phyloP scores from a whole-genome alignment of 1,139 yeast genomes.

The Debaryomyces robertsiae region DNA sequence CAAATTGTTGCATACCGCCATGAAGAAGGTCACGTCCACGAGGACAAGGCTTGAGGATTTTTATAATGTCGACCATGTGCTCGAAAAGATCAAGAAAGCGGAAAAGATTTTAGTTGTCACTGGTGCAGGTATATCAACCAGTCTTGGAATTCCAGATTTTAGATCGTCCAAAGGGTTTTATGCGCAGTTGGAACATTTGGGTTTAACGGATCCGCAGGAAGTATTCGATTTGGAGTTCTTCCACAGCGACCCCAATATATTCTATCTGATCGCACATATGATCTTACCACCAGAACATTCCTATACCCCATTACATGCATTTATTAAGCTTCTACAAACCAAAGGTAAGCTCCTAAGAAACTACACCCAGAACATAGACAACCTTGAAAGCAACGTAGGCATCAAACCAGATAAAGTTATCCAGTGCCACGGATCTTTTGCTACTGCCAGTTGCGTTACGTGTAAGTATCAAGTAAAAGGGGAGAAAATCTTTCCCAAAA shows the following conservation, averaged over 20 bases:
- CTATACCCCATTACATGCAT: conserved; percentile 84
- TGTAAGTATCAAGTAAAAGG: conserved; percentile 74
- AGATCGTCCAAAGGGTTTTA: conserved; percentile 87
- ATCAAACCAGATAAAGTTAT: conserved; percentile 66
- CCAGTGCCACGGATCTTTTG: conserved; percentile 95
- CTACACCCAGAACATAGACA: conserved; percentile 92
- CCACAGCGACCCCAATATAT: conserved; percentile 73
- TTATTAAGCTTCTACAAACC: conserved; percentile 73
- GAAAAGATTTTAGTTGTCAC: conserved; percentile 74
- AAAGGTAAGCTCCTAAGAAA: conserved; percentile 78
- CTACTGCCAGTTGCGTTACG: conserved; percentile 80
- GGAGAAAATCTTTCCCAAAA: conserved; percentile 59
- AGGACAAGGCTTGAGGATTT: conserved; percentile 56
- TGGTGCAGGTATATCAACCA: conserved; percentile 94
- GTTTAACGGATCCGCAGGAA: conserved; percentile 86
- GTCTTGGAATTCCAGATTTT: conserved; percentile 90
- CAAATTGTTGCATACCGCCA: conserved; percentile 57
- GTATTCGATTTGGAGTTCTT: conserved; percentile 80
- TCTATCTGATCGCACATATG: conserved; percentile 83
- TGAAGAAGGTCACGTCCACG: conserved; percentile 57
- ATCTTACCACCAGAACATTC: conserved; percentile 74
- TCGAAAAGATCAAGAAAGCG: conserved; percentile 54
- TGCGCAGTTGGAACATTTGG: conserved; percentile 64
- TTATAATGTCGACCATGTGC: conserved; percentile 61
- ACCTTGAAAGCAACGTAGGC: conserved; percentile 82